Base-by-base conservation (phyloP, 805 yeast genomes). In the Metschnikowia aberdeeniae region DNA sequence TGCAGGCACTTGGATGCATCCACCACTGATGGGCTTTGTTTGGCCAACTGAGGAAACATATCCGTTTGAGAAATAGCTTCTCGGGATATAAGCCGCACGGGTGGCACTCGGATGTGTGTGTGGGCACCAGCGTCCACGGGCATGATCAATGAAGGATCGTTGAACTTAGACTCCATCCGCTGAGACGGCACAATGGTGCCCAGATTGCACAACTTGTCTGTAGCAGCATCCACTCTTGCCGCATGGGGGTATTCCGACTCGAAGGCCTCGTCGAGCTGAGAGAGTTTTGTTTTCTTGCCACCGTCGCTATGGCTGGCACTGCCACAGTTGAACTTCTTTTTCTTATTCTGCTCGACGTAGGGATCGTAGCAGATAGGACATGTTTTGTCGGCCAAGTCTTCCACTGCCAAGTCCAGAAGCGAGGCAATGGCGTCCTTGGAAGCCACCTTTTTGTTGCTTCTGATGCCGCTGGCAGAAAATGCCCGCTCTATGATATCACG, bases 351-450 rank as follows among this genome's bases (percentile, higher is more conserved):
- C 13, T 28, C 42, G 11, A 43, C 67, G 43, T 66, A 69, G 6
- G 57, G 42, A 14, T 70, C 75, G 49, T 67, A 70, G 55, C 75
- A 70, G 14, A 70, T 70, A 2, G 75, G 72, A 46, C 75, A 70
- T 6, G 61, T 64, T 22, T 49, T 52, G 17, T 55, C 54, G 4
- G 49, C 50, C 33, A 61, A 32, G 2, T 40, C 45, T 5, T 42
- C 50, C 10, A 47, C 11, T 19, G 56, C 61, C 11, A 65, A 61
- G 12, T 50, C 58, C 32, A 53, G 50, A 32, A 70, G 54, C 20
- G 65, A 64, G 11, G 60, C 67, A 22, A 70, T 68, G 19, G 73
- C 74, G 33, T 67, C 71, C 8, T 61, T 66, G 3, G 73, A 66
- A 6, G 74, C 73, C 29, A 55, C 59, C 45, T 61, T 60, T 27